Evolutionary conservation across 208 protist genomes (phyloP).

Genomic region (Leishmania tropica): DNA sequence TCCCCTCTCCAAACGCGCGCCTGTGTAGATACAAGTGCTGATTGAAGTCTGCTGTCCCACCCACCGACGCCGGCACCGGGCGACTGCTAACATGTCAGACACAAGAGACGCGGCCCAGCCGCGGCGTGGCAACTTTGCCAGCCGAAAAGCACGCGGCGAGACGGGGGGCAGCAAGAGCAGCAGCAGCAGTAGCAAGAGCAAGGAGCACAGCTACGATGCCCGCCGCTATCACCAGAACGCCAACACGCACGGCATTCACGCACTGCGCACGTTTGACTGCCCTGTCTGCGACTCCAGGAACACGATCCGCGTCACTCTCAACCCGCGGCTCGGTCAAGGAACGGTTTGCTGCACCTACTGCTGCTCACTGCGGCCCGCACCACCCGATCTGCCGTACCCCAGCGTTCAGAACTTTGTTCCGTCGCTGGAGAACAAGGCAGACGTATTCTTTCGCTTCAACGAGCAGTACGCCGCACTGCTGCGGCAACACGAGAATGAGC

Average conservation of each 20-base stretch:
- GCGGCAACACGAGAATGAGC: constrained; percentile 11
- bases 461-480: constrained; percentile 58
- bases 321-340: constrained; percentile 47
- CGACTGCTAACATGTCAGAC: constrained; percentile 19
- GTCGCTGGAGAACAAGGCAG: constrained; percentile 80
- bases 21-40: background rate
- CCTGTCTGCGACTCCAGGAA: constrained; percentile 77
- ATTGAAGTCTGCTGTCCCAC: background rate
- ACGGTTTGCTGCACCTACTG: constrained; percentile 79
- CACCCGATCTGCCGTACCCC: constrained; percentile 77
- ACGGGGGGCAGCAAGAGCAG: background rate
- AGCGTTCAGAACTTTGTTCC: constrained; percentile 60
- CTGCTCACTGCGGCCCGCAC: constrained; percentile 48
- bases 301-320: constrained; percentile 65
- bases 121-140: constrained; percentile 22
- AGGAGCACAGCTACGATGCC: constrained; percentile 46
- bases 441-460: constrained; percentile 85
- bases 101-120: background rate
- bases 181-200: constrained; percentile 21
- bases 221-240: constrained; percentile 63
- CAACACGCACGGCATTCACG: constrained; percentile 52
- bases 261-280: constrained; percentile 78
- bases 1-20: background rate
- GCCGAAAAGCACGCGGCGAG: constrained; percentile 24
- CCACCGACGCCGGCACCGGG: background rate